These are phyloP conservation scores for Saccharomycopsis olivae DNA, from an alignment of 805 yeast species.

Conservation along the genomic window DNA sequence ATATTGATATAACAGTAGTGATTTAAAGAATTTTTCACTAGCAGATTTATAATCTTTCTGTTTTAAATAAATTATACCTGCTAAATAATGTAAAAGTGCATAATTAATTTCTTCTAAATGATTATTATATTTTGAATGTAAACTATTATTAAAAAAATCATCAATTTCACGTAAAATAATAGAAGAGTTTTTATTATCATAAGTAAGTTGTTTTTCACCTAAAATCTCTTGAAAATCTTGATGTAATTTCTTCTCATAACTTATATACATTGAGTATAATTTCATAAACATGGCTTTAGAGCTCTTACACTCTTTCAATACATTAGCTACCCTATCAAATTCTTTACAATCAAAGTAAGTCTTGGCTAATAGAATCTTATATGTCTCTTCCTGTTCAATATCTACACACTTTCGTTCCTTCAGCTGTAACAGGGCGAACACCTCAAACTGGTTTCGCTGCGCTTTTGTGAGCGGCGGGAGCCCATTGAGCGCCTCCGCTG, in stretches of 20 bases:
- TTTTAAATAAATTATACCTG: slow-evolving; percentile 57
- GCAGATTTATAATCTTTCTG: slow-evolving; percentile 56
- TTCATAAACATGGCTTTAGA: slow-evolving; percentile 49
- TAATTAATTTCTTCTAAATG: slow-evolving; percentile 3
- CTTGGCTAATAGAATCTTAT: slow-evolving; percentile 49
- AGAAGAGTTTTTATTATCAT: slow-evolving; percentile 24
- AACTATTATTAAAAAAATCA: not conserved
- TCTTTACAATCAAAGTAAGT: slow-evolving; percentile 75
- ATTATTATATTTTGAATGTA: slow-evolving; percentile 10
- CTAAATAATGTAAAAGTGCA: slow-evolving; percentile 50
- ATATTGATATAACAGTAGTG: slow-evolving; percentile 61
- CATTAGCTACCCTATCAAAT: slow-evolving; percentile 64
- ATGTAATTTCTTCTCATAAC: slow-evolving; percentile 67
- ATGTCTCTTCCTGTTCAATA: slow-evolving; percentile 26
- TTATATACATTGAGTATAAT: slow-evolving; percentile 57
- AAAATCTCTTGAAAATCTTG: slow-evolving; percentile 66
- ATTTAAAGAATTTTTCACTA: slow-evolving; percentile 44
- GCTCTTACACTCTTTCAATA: slow-evolving; percentile 40
- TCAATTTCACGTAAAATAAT: slow-evolving; percentile 33
- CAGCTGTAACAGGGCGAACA: not conserved
- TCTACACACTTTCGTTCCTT: slow-evolving; percentile 5
- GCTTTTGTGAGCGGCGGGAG: slow-evolving; percentile 25
- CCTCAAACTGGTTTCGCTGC: slow-evolving; percentile 5
- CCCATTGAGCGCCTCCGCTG: slow-evolving; percentile 70
- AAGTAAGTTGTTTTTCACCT: slow-evolving; percentile 27